These are phyloP conservation scores for Acacia confusa DNA, from an alignment of 306 rosid species.

Conservation along the genomic window DNA sequence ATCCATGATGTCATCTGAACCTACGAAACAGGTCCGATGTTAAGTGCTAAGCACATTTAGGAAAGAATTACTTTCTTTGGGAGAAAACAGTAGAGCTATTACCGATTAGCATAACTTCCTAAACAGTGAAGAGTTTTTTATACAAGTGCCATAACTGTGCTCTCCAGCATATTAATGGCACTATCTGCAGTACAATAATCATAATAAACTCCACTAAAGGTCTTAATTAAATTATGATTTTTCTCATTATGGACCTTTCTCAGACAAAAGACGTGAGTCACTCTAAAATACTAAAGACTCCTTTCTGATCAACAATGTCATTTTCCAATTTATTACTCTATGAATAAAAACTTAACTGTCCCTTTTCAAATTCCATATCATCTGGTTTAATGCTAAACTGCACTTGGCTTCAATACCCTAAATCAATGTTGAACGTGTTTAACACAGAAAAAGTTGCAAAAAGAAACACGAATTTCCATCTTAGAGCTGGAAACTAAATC, in stretches of 20 bases:
- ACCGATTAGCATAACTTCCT: not conserved
- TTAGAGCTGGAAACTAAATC: not conserved
- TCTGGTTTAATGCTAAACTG: not conserved
- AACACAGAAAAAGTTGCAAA: not conserved
- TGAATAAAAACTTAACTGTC: not conserved
- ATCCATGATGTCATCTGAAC: not conserved
- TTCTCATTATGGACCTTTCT: constrained; percentile 6
- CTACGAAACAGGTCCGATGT: not conserved
- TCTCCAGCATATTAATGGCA: not conserved
- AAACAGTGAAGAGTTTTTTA: not conserved
- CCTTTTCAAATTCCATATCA: not conserved
- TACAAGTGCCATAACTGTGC: constrained; percentile 5
- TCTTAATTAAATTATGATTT: not conserved
- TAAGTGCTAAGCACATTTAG: not conserved
- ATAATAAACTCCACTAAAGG: not conserved
- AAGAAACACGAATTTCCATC: not conserved
- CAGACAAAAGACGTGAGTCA: not conserved
- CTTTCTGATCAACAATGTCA: not conserved
- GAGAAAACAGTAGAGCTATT: constrained; percentile 7
- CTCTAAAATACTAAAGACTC: not conserved
- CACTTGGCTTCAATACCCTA: not conserved
- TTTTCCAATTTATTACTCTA: not conserved
- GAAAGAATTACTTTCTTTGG: constrained; percentile 5
- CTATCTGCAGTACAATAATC: not conserved
- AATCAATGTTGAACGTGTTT: not conserved